Evolutionary conservation across 129 eudicot genomes (phyloP).

Genomic region (Flaveria brownii): DNA sequence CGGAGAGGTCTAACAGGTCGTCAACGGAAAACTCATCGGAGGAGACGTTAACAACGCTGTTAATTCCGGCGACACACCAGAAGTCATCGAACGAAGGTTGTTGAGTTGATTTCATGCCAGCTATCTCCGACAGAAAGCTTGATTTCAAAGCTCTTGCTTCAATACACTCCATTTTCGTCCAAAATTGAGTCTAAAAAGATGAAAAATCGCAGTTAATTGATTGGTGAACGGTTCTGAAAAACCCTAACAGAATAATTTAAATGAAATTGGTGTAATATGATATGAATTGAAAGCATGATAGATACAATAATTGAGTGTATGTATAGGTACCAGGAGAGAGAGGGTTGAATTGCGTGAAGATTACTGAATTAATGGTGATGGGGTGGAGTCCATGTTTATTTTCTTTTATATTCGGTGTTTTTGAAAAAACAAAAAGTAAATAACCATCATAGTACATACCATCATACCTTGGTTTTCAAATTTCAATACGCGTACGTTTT

Average conservation of each 20-base stretch:
- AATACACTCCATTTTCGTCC: slow-evolving; percentile 57
- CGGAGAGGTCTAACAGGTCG: slow-evolving; percentile 71
- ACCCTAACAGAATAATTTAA: slow-evolving; percentile 15
- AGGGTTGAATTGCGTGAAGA: slow-evolving; percentile 40
- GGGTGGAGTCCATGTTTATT: slow-evolving; percentile 35
- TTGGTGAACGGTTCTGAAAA: slow-evolving; percentile 17
- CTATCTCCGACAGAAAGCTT: slow-evolving; percentile 55
- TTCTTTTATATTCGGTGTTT: slow-evolving; percentile 15
- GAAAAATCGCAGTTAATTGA: slow-evolving; percentile 3
- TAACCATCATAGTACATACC: background rate
- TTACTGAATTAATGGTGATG: slow-evolving; percentile 36
- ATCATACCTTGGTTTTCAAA: background rate
- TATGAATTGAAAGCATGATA: slow-evolving; percentile 19
- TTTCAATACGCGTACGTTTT: no score
- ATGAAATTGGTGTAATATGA: slow-evolving; percentile 19
- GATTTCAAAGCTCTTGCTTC: slow-evolving; percentile 87
- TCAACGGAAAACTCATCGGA: slow-evolving; percentile 81
- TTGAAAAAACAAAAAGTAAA: background rate
- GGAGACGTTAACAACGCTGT: slow-evolving; percentile 38
- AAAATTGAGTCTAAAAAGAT: background rate
- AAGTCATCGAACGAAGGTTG: slow-evolving; percentile 58
- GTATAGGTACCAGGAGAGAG: slow-evolving; percentile 30
- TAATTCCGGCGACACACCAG: slow-evolving; percentile 52
- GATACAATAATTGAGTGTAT: slow-evolving; percentile 31
- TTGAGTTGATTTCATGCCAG: slow-evolving; percentile 46